A percentile compares a stretch with the other conserved stretches of the same genome.
Evolutionary conservation across 768 basidiomycete species (phyloP).

Genomic region (Calocybe cyanea): DNA sequence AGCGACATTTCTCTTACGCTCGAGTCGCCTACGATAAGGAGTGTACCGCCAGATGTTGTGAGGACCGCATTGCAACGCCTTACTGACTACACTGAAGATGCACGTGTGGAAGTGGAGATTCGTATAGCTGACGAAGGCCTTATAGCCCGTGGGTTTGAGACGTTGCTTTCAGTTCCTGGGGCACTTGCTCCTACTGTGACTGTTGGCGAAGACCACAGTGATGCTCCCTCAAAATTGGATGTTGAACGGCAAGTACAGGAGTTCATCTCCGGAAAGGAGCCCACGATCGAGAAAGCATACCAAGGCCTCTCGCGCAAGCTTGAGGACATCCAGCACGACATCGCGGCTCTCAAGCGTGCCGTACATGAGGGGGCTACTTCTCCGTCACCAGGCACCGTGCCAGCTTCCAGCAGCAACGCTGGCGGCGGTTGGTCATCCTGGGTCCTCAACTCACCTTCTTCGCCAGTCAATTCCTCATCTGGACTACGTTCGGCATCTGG

Average conservation of each 20-base stretch:
- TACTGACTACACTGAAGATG: slow-evolving; percentile 73
- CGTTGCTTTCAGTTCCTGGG: slow-evolving; percentile 58
- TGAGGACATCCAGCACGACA: slow-evolving; percentile 73
- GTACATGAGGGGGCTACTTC: slow-evolving; percentile 41
- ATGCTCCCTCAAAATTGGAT: slow-evolving; percentile 27
- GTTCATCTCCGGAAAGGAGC: slow-evolving; percentile 55
- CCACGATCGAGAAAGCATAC: slow-evolving; percentile 40
- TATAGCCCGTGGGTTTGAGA: slow-evolving; percentile 61
- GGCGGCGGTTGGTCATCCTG: slow-evolving; percentile 54
- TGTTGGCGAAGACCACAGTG: slow-evolving; percentile 8
- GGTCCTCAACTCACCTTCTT: slow-evolving; percentile 39
- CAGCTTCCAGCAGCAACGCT: neutral
- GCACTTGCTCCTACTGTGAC: slow-evolving; percentile 26
- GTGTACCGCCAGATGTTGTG: slow-evolving; percentile 34
- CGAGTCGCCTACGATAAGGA: slow-evolving; percentile 6
- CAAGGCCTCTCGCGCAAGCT: slow-evolving; percentile 55
- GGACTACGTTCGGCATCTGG: slow-evolving; percentile 20
- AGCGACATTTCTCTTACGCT: slow-evolving; percentile 22
- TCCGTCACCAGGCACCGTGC: slow-evolving; percentile 10
- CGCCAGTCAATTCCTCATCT: slow-evolving; percentile 35
- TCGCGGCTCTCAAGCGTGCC: slow-evolving; percentile 61
- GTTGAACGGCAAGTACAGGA: slow-evolving; percentile 48
- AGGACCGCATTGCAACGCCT: slow-evolving; percentile 55
- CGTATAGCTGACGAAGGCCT: slow-evolving; percentile 69
- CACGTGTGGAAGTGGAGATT: slow-evolving; percentile 81